Evolutionary conservation across 768 basidiomycete species (phyloP), one percentile per base, ranked within the genome.

Genomic region (Tulasnella sp.): DNA sequence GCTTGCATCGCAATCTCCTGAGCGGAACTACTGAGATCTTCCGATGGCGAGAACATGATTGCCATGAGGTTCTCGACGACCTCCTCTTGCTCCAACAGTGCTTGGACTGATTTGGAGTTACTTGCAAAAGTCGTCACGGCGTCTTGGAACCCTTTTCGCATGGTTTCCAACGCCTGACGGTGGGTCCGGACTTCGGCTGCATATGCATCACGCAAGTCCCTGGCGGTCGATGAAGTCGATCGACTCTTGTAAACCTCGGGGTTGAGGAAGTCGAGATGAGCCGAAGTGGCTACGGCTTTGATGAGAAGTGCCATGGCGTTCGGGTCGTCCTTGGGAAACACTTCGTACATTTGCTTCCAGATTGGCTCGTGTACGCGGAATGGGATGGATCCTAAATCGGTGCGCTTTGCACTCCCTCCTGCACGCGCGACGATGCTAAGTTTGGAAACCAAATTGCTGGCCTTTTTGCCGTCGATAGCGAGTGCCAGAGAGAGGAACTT

Each of bases 1-100:
- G 95, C 92, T 75, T 94, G 89, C 15, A 92, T 92, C 37, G 94
- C 88, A n/a, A 99, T 83, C 26, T 89, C 88, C 83, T 95, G 93
- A 0, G 91, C 93, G 15, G 92, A 90, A 67, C 87, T 85, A 81
- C 93, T 93, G 20, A 96, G 84, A 18, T 90, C 88, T 26, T 91
- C 90, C 40, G 91, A 87, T 0, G 97, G 96, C 26, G 95, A 98
- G 42, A 99, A 85, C 83, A 97, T 89, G 46, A 97, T 87, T 46
- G 87, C 83, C 78, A 91, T 88, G 67, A 92, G 84, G 70, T 90
- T 85, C 81, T 89, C 87, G 5, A 89, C 90, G 37, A 92, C 87
- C 16, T 87, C 89, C 1, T 88, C 86, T 9, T 84, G 85, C 70
- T 84, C 83, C 71, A 96, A 86, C 42, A 96, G 83, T 7, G 88